phyloP scores from a whole-genome alignment of 2,329 filamentous ascomycete genomes.

The Venturia effusa region DNA sequence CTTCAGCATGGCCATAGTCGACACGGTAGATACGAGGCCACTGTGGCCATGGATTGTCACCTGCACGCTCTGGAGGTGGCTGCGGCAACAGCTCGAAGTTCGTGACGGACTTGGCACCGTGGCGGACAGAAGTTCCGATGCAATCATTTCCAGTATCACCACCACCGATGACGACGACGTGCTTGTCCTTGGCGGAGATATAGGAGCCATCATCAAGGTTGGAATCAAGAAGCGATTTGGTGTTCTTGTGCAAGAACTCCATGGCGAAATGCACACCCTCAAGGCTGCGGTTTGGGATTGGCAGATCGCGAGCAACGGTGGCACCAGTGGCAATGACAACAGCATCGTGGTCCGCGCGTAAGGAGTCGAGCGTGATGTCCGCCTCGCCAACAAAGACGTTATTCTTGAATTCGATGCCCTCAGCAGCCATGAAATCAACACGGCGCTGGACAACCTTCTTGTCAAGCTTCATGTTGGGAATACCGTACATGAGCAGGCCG shows the following conservation, averaged over 20 bases:
- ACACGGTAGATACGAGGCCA: slow-evolving; percentile 97
- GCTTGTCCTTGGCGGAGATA: slow-evolving; percentile 89
- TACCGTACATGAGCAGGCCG: slow-evolving; percentile 94
- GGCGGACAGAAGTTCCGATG: slow-evolving; percentile 90
- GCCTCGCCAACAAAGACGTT: slow-evolving; percentile 68
- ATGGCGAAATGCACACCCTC: slow-evolving; percentile 92
- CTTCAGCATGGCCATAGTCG: slow-evolving; percentile 95
- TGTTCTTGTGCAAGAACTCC: slow-evolving; percentile 96
- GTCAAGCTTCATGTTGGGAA: slow-evolving; percentile 99
- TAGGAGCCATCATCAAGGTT: slow-evolving; percentile 72
- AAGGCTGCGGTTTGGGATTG: slow-evolving; percentile 78
- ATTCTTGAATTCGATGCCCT: slow-evolving; percentile 75
- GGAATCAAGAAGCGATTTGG: slow-evolving; percentile 91
- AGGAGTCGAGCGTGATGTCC: slow-evolving; percentile 54
- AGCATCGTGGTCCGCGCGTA: slow-evolving; percentile 66
- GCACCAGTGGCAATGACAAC: slow-evolving; percentile 88
- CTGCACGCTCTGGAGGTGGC: slow-evolving; percentile 78
- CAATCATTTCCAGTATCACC: slow-evolving; percentile 98
- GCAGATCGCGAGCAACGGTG: slow-evolving; percentile 84
- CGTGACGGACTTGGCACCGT: slow-evolving; percentile 88
- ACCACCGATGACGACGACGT: slow-evolving; percentile 93
- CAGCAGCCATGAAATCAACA: slow-evolving; percentile 86
- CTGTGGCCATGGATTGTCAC: slow-evolving; percentile 96
- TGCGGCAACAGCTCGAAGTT: slow-evolving; percentile 96
- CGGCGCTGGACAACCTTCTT: slow-evolving; percentile 94